phyloP scores from a whole-genome alignment of 371 early-diverging fungal genomes.

The Entomophthora muscae region DNA sequence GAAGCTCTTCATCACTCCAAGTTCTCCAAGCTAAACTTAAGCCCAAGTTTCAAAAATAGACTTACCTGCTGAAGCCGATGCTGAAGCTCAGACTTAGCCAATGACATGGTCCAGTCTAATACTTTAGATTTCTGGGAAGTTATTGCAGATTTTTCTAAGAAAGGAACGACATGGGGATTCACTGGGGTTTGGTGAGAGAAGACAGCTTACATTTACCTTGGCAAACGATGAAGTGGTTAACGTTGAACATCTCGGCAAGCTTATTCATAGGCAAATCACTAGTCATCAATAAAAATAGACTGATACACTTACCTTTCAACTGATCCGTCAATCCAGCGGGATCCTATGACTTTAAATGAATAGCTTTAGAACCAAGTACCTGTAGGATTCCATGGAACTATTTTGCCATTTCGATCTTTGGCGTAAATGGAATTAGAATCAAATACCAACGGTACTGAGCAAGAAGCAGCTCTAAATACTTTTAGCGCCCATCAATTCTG shows the following conservation, averaged over 20 bases:
- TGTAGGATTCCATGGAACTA: slow-evolving; percentile 58
- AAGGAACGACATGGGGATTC: slow-evolving; percentile 75
- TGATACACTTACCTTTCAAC: slow-evolving; percentile 30
- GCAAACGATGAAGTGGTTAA: slow-evolving; percentile 68
- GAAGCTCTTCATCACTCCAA: slow-evolving; percentile 37
- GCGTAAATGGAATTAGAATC: slow-evolving; percentile 41
- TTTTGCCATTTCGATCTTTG: slow-evolving; percentile 41
- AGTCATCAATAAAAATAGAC: background rate
- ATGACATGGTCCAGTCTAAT: slow-evolving; percentile 30
- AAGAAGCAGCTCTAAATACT: slow-evolving; percentile 38
- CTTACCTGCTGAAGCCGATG: slow-evolving; percentile 56
- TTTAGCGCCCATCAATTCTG: background rate
- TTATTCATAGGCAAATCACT: slow-evolving; percentile 54
- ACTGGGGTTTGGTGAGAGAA: slow-evolving; percentile 21
- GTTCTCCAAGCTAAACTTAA: slow-evolving; percentile 18
- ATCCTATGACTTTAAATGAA: slow-evolving; percentile 14
- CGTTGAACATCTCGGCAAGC: slow-evolving; percentile 57
- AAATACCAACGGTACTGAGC: slow-evolving; percentile 55
- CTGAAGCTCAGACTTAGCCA: slow-evolving; percentile 44
- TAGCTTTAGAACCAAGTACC: slow-evolving; percentile 21
- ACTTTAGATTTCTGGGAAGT: slow-evolving; percentile 27
- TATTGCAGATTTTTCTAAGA: slow-evolving; percentile 32
- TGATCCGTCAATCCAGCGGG: slow-evolving; percentile 49
- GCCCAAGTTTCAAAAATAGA: background rate
- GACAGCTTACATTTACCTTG: slow-evolving; percentile 24